These are phyloP conservation scores for Penicillium sp. DNA, from an alignment of 2,329 filamentous ascomycete species.

Conservation along the genomic window DNA sequence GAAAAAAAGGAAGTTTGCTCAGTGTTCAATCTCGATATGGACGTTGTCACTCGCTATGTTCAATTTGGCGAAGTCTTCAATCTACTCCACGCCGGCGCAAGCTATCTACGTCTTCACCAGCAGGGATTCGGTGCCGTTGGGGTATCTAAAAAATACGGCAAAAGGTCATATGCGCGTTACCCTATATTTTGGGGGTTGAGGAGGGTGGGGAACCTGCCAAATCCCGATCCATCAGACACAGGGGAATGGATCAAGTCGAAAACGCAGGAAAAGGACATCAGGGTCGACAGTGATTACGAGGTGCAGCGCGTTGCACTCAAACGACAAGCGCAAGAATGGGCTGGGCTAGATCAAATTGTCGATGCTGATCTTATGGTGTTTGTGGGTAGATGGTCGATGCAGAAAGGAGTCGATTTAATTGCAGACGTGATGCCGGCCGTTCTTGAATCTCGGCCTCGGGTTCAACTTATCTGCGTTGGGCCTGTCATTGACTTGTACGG, in stretches of 20 bases:
- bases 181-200: constrained; percentile 64
- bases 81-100: constrained; percentile 60
- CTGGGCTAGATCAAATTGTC: constrained; percentile 55
- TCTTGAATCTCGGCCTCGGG: constrained; percentile 54
- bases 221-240: constrained; percentile 60
- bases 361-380: constrained; percentile 62
- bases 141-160: constrained; percentile 63
- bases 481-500: constrained; percentile 64
- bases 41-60: constrained; percentile 55
- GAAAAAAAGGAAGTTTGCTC: constrained; percentile 59
- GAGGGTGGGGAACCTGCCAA: constrained; percentile 58
- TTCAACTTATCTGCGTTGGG: constrained; percentile 58
- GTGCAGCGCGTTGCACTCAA: constrained; percentile 48
- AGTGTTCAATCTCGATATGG: constrained; percentile 56
- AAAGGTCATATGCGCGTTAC: constrained; percentile 60
- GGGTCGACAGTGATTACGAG: constrained; percentile 52
- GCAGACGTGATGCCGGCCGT: constrained; percentile 61
- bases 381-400: constrained; percentile 63
- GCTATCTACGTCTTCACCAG: constrained; percentile 61
- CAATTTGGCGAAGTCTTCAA: constrained; percentile 67
- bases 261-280: constrained; percentile 44
- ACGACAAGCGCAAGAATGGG: constrained; percentile 62
- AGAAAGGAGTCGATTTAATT: constrained; percentile 64
- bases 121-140: constrained; percentile 63
- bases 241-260: constrained; percentile 54